A percentile compares a stretch with the other conserved stretches of the same genome.
Evolutionary conservation across 2,329 filamentous ascomycete species (phyloP).

Genomic region (Neopestalotiopsis rosae): DNA sequence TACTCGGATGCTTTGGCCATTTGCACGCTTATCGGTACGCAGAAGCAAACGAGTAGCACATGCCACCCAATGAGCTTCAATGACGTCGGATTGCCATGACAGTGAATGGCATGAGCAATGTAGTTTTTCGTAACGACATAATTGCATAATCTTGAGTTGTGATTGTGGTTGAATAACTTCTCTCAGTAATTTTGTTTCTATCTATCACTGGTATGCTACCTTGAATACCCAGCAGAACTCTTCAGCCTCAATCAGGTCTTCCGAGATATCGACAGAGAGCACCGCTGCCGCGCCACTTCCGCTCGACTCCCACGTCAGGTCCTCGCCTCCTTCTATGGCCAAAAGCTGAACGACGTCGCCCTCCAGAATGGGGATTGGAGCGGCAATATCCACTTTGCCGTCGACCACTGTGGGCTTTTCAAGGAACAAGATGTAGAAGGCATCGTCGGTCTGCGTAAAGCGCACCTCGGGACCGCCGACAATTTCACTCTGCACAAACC

Average conservation of each 20-base stretch:
- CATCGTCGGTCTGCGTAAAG: slow-evolving; percentile 54
- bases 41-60: not conserved
- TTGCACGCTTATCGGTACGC: not conserved
- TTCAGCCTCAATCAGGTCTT: slow-evolving; percentile 9
- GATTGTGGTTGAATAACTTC: not conserved
- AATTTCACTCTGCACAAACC: slow-evolving; percentile 52
- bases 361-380: slow-evolving; percentile 47
- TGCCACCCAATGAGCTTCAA: not conserved
- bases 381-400: slow-evolving; percentile 41
- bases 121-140: too few relatives aligned
- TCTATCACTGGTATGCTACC: not conserved
- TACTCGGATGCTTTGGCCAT: not conserved
- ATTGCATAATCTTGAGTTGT: too few relatives aligned
- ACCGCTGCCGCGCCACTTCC: not conserved
- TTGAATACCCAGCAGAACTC: slow-evolving; percentile 20
- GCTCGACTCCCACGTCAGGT: slow-evolving; percentile 7
- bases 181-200: not conserved
- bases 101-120: too few relatives aligned
- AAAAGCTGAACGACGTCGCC: slow-evolving; percentile 39
- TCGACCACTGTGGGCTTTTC: slow-evolving; percentile 38
- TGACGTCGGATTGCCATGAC: too few relatives aligned
- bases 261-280: not conserved
- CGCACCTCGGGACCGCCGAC: slow-evolving; percentile 39
- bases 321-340: slow-evolving; percentile 14
- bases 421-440: slow-evolving; percentile 54